phyloP scores from a whole-genome alignment of 2,329 filamentous ascomycete species.

The Zymoseptoria passerinii region DNA sequence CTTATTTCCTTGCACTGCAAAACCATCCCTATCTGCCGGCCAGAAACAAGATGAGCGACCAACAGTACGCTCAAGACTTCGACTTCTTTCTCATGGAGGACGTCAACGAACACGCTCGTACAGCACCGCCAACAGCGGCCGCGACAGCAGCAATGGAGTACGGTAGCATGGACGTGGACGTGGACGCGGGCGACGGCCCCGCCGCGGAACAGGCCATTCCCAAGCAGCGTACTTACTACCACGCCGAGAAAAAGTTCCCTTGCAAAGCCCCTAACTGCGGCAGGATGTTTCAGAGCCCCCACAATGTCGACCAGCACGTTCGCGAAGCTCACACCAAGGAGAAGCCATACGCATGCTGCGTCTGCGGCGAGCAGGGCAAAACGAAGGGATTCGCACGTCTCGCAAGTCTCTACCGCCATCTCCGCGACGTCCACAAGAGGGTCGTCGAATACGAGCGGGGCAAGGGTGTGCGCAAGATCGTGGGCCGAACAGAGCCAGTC shows the following conservation, averaged over 20 bases:
- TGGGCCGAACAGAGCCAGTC: background rate
- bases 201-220: background rate
- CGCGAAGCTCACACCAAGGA: constrained; percentile 14
- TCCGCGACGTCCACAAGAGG: background rate
- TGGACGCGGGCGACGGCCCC: background rate
- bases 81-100: background rate
- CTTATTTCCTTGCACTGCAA: background rate
- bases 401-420: constrained; percentile 3
- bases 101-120: background rate
- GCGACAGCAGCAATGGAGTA: background rate
- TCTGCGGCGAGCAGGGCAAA: constrained; percentile 4
- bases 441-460: background rate
- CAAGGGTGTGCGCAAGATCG: background rate
- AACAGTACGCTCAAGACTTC: background rate
- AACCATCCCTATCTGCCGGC: background rate
- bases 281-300: constrained; percentile 7
- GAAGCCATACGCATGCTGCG: constrained; percentile 9
- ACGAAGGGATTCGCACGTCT: background rate
- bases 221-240: background rate
- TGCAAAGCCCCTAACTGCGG: constrained; percentile 8
- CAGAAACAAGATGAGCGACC: background rate
- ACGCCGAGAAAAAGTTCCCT: constrained; percentile 5
- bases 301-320: constrained; percentile 17
- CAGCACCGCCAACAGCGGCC: background rate
- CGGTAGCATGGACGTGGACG: background rate